Conservation (phyloP, 2,329 filamentous ascomycete genomes). For the Apiospora koreana region DNA sequence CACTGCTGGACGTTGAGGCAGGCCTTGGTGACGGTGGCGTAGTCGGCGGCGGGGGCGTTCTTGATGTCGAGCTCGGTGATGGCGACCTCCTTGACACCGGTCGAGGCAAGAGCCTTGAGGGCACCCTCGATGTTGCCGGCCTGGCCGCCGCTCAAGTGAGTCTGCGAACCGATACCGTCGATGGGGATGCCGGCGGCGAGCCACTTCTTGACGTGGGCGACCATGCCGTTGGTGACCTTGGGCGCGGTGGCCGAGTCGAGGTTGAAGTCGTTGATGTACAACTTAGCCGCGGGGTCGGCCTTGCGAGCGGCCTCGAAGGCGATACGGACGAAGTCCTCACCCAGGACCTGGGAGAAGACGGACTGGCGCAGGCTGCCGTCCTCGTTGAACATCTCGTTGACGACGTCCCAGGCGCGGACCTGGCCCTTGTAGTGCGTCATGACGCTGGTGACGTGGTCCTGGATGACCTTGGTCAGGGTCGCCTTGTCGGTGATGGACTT, state of each 20-base stretch:
- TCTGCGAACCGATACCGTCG: conserved; percentile 59
- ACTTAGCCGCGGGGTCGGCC: conserved; percentile 66
- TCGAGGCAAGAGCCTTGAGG: conserved; percentile 47
- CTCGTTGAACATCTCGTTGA: conserved; percentile 67
- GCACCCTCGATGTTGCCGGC: conserved; percentile 42
- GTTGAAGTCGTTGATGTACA: conserved; percentile 79
- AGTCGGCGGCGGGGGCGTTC: conserved; percentile 49
- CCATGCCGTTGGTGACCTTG: conserved; percentile 56
- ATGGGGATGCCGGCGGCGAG: conserved; percentile 60
- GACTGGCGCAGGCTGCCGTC: conserved; percentile 59
- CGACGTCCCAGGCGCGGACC: conserved; percentile 53
- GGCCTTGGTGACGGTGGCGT: conserved; percentile 41
- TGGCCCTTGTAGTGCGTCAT: conserved; percentile 64
- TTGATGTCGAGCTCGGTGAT: conserved; percentile 68
- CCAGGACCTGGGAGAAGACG: conserved; percentile 68
- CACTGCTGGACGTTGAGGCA: conserved; percentile 49
- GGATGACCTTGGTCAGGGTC: conserved; percentile 55
- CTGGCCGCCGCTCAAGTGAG: conserved; percentile 45
- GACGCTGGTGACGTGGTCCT: conserved; percentile 60
- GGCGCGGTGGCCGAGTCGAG: conserved; percentile 59
- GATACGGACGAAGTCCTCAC: conserved; percentile 69
- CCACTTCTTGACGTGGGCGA: conserved; percentile 63
- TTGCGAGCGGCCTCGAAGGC: conserved; percentile 68
- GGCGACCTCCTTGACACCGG: conserved; percentile 41
- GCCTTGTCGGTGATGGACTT: conserved; percentile 37